Base-by-base conservation (phyloP, 2,329 filamentous ascomycete genomes). In the Verticillium isaacii region DNA sequence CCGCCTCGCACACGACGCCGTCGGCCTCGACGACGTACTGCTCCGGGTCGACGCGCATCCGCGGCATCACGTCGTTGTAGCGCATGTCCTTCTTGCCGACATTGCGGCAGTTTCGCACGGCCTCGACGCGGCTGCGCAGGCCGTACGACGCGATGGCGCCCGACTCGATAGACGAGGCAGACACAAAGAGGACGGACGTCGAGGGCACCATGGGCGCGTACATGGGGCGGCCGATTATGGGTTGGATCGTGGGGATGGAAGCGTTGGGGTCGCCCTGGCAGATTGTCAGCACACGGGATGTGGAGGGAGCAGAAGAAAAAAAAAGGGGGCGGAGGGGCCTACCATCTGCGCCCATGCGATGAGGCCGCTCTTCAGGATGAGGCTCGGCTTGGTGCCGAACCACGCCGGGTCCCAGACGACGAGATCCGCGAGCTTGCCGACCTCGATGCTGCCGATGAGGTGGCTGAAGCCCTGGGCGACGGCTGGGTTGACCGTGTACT, bases 401-500 rank as follows among this genome's bases (percentile, higher is more conserved):
- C 88, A 90, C 7, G 86, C 85, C 7, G 92, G 90, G 57, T 89
- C 88, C 94, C 94, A 98, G 7, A 97, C 71, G 1, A 96, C 91
- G 57, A 98, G 74, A 74, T 98, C 94, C 0, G 94, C 94, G 57
- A 97, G 76, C 78, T 97, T 97, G 58, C 93, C 93, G 0, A 92
- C 85, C 78, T 97, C 93, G 60, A 97, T 77, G 67, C 90, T 94
- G 8, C 94, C 94, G 65, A 98, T 85, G 2, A 96, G 70, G 73
- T 97, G 94, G 0, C 82, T 78, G 88, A 98, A 96, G 2, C 94
- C 94, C 75, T 98, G 94, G 0, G 93, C 88, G 64, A 97, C 82
- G 12, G 94, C 92, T 1, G 94, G 92, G 76, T 98, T 98, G 77
- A 98, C 88, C 25, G 94, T 98, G 75, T 97, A 97, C 79, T 98